Percentiles rank a stretch among this genome's conserved stretches.
Conservation (phyloP, 2,329 filamentous ascomycete species). For the Tolypocladium ovalisporum region DNA sequence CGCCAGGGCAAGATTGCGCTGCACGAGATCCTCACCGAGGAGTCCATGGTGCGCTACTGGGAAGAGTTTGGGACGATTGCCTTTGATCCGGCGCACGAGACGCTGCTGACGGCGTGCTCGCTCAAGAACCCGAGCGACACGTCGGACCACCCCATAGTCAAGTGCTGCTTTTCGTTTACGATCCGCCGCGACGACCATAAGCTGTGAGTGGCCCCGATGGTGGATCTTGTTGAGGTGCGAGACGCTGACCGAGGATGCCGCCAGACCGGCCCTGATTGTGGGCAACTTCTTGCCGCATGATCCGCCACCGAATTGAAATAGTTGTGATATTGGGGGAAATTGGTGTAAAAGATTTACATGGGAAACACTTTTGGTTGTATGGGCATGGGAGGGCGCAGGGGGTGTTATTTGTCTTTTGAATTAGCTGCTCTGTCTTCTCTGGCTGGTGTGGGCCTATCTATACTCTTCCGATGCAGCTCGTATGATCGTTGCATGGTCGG, state of each 20-base stretch:
- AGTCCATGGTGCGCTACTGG: conserved; percentile 94
- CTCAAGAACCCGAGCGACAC: conserved; percentile 70
- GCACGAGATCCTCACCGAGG: conserved; percentile 91
- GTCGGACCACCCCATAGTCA: conserved; percentile 61
- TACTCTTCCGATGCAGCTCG: background rate
- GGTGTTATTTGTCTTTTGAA: background rate
- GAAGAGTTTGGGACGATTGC: conserved; percentile 98
- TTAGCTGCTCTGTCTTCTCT: background rate
- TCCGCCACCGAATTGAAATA: conserved; percentile 24
- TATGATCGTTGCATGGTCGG: background rate
- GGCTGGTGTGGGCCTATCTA: background rate
- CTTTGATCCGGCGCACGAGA: conserved; percentile 89
- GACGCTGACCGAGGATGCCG: conserved; percentile 1
- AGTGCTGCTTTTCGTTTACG: conserved; percentile 96
- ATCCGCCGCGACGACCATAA: conserved; percentile 92
- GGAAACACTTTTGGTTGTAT: background rate
- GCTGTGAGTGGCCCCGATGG: conserved; percentile 56
- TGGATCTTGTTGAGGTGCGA: background rate
- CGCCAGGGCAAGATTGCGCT: conserved; percentile 80
- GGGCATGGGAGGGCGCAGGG: background rate
- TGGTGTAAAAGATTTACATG: conserved; percentile 1
- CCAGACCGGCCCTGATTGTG: conserved; percentile 83
- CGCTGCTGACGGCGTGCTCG: conserved; percentile 85
- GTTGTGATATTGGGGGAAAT: background rate
- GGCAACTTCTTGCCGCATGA: conserved; percentile 93